A percentile compares a stretch with the other conserved stretches of the same genome.
Conservation (phyloP, 257 asterid species). For the Verbascum thapsus region DNA sequence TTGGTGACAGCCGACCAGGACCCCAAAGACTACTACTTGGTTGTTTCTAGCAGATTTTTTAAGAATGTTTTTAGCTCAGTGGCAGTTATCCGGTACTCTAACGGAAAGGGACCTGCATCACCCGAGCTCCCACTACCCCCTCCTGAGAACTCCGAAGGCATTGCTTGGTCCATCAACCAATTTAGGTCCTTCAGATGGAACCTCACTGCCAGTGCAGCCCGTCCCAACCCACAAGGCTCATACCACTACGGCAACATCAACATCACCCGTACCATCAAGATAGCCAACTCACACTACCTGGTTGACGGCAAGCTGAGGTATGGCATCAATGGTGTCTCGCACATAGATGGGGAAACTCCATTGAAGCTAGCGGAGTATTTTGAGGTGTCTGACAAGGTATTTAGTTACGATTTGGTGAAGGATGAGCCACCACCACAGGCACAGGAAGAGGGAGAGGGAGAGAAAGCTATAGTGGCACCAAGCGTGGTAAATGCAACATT, state of each 20-base stretch:
- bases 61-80: slow-evolving; percentile 23
- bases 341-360: slow-evolving; percentile 30
- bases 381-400: neutral
- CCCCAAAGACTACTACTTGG: slow-evolving; percentile 53
- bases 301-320: slow-evolving; percentile 33
- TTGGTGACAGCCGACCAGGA: slow-evolving; percentile 48
- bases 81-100: slow-evolving; percentile 39
- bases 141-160: slow-evolving; percentile 28
- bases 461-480: slow-evolving; percentile 25
- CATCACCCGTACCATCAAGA: slow-evolving; percentile 39
- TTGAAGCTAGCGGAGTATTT: slow-evolving; percentile 34
- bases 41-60: slow-evolving; percentile 44
- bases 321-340: slow-evolving; percentile 36
- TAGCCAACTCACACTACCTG: slow-evolving; percentile 16
- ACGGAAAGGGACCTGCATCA: slow-evolving; percentile 41
- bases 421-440: slow-evolving; percentile 39
- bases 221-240: slow-evolving; percentile 46
- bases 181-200: slow-evolving; percentile 39
- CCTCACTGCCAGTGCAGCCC: slow-evolving; percentile 42
- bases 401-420: slow-evolving; percentile 39
- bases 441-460: no score
- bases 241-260: slow-evolving; percentile 39
- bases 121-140: slow-evolving; percentile 40
- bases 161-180: slow-evolving; percentile 37
- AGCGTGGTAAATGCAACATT: slow-evolving; percentile 47